Evolutionary conservation across 371 early-diverging fungal species (phyloP).

Genomic region (Apophysomyces ossiformis): DNA sequence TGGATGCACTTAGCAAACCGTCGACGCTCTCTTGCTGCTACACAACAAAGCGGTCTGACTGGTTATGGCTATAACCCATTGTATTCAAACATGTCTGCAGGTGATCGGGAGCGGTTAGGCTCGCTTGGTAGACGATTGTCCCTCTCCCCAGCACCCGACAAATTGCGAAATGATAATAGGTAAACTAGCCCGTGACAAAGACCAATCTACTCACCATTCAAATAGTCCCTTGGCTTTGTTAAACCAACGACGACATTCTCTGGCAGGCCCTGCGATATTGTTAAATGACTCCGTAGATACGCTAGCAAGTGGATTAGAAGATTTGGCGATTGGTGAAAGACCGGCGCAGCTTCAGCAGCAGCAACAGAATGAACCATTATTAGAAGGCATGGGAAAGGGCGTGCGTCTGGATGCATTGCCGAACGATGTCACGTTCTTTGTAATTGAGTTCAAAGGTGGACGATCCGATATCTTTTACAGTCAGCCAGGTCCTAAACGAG

Average conservation of each 20-base stretch:
- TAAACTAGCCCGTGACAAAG: not conserved
- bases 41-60: not conserved
- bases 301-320: slow-evolving; percentile 15
- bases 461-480: slow-evolving; percentile 87
- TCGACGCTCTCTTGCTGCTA: slow-evolving; percentile 15
- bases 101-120: slow-evolving; percentile 31
- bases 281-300: slow-evolving; percentile 12
- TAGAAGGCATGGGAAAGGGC: slow-evolving; percentile 59
- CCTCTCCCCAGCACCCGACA: slow-evolving; percentile 28
- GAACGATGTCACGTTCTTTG: slow-evolving; percentile 66
- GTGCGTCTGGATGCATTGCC: slow-evolving; percentile 52
- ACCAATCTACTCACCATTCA: not conserved
- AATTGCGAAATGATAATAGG: slow-evolving; percentile 17
- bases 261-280: slow-evolving; percentile 31
- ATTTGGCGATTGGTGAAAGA: slow-evolving; percentile 10
- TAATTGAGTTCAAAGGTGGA: slow-evolving; percentile 91
- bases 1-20: slow-evolving; percentile 18
- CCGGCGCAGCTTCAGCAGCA: slow-evolving; percentile 12
- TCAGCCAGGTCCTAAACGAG: slow-evolving; percentile 26
- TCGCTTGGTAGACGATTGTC: slow-evolving; percentile 37
- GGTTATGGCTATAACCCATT: slow-evolving; percentile 6
- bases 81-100: slow-evolving; percentile 19
- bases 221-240: slow-evolving; percentile 13
- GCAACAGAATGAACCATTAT: slow-evolving; percentile 15
- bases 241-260: slow-evolving; percentile 43